Base-by-base conservation (phyloP, 2,329 filamentous ascomycete species). In the Phyllosticta citrichinensis region DNA sequence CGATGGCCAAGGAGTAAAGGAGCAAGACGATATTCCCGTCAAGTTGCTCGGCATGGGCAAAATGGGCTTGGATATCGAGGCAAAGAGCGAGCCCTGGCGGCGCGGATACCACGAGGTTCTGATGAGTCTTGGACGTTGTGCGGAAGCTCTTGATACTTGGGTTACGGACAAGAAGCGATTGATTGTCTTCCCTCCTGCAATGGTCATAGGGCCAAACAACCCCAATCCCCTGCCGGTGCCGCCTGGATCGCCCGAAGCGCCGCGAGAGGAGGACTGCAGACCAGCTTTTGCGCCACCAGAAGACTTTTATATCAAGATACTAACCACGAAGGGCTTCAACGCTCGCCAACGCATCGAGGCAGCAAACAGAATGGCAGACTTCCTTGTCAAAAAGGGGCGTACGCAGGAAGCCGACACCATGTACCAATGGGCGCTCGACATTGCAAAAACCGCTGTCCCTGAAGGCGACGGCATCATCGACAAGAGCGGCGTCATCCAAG, bases 21-120 rank as follows among this genome's bases (percentile, higher is more conserved):
- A 86, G 65, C 79, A 85, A 62, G 77, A 78, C 6, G 79, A 80
- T 47, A 82, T 80, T 2, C 82, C 78, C 0, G 74, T 72, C 14
- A 3, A 69, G 19, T 69, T 72, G 5, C 70, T 69, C 3, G 71
- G 70, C 1, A 62, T 73, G 17, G 71, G 71, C 20, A 73, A 70
- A 58, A 77, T 80, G 2, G 84, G 85, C 0, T 84, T 84, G 65
- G 89, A 96, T 70, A 78, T 94, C 61, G 83, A 83, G 1, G 80
- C 75, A 6, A 96, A 91, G 77, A 87, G 85, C 64, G 90, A 95
- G 73, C 80, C 87, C 56, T 97, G 92, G 93, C 80, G 87, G 67
- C 81, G 89, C 60, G 91, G 91, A 0, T 97, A 97, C 74, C 91
- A 87, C 68, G 85, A 95, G 68, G 82, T 86, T 2, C 76, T 97